A percentile compares a stretch with the other conserved stretches of the same genome.
Evolutionary conservation across 23 red algal genomes (phyloP).

Genomic region (Gracilariopsis chorda): DNA sequence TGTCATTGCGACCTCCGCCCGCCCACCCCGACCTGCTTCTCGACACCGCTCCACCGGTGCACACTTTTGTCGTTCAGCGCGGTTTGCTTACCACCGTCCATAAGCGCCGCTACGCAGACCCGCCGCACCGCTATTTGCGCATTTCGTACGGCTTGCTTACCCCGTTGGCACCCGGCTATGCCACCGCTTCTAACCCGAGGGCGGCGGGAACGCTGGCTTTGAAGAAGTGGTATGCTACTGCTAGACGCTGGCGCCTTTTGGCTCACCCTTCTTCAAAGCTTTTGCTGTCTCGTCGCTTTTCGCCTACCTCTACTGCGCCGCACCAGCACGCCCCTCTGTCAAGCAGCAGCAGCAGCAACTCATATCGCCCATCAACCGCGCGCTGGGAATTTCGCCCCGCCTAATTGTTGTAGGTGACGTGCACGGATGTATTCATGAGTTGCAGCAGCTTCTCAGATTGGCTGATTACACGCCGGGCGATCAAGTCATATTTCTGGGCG

Average conservation of each 20-base stretch:
- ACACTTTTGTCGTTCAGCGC: slow-evolving; percentile 39
- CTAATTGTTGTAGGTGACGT: slow-evolving; percentile 98
- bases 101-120: slow-evolving; percentile 28
- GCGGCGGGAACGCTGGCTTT: slow-evolving; percentile 4
- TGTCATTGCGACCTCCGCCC: neutral
- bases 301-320: slow-evolving; percentile 45
- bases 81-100: neutral
- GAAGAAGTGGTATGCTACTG: slow-evolving; percentile 51
- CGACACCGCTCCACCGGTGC: neutral
- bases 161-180: slow-evolving; percentile 5
- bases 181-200: slow-evolving; percentile 20
- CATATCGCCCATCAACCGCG: neutral
- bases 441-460: slow-evolving; percentile 79
- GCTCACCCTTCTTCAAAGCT: neutral
- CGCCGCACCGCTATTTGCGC: slow-evolving; percentile 34
- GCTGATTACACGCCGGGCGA: slow-evolving; percentile 87
- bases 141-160: slow-evolving; percentile 4
- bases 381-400: slow-evolving; percentile 62
- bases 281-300: neutral
- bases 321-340: neutral
- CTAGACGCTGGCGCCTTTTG: slow-evolving; percentile 53
- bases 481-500: slow-evolving; percentile 87
- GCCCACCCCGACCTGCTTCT: neutral
- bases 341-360: neutral
- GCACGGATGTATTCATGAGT: slow-evolving; percentile 93